Percentiles rank a stretch among this genome's conserved stretches.
Conservation (phyloP, 305 asterid species). For the Solanum hybrid region DNA sequence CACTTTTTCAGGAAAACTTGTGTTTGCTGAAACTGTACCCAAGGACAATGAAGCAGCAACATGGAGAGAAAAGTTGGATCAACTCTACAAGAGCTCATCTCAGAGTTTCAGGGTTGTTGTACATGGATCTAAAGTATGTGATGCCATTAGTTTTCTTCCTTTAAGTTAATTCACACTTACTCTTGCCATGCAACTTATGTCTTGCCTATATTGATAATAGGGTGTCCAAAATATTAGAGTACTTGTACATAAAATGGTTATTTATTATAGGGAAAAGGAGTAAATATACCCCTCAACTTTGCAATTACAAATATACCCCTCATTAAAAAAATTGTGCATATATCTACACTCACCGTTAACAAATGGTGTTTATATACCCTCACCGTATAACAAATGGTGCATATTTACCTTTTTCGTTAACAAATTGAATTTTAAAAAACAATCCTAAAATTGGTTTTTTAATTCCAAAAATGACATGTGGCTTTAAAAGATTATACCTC, state of each 20-base stretch:
- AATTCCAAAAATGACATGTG: background rate
- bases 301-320: background rate
- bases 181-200: background rate
- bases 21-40: slow-evolving; percentile 93
- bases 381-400: background rate
- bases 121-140: slow-evolving; percentile 88
- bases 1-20: slow-evolving; percentile 69
- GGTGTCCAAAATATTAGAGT: background rate
- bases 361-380: background rate
- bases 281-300: background rate
- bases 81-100: slow-evolving; percentile 96
- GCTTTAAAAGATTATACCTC: background rate
- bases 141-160: slow-evolving; percentile 14
- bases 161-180: background rate
- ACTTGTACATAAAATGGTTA: background rate
- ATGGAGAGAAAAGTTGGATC: slow-evolving; percentile 99
- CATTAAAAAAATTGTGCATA: background rate
- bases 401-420: background rate
- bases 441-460: background rate
- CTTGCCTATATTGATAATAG: background rate
- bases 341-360: background rate
- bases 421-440: background rate
- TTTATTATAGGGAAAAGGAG: background rate
- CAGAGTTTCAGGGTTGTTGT: slow-evolving; percentile 97
- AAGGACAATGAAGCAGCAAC: slow-evolving; percentile 99